Percentiles rank a stretch among this genome's conserved stretches.
phyloP scores from a whole-genome alignment of 495 filamentous ascomycete species.

The Neurospora terricola region DNA sequence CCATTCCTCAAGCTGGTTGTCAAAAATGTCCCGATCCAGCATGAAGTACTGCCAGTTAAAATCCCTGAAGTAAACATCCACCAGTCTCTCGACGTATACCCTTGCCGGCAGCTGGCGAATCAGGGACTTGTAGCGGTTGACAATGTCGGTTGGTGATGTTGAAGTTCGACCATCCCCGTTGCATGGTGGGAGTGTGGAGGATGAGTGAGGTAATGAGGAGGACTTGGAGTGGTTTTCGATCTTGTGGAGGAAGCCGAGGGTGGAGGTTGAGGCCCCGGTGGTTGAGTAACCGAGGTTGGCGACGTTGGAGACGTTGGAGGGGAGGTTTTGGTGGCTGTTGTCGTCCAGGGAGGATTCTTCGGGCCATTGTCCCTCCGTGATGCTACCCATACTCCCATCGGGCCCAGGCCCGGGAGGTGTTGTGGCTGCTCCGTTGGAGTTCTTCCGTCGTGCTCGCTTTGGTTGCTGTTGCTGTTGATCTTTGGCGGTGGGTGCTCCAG shows the following conservation, averaged over 20 bases:
- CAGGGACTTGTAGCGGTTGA: conserved; percentile 28
- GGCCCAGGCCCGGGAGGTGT: neutral
- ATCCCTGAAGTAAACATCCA: conserved; percentile 43
- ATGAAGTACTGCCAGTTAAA: conserved; percentile 52
- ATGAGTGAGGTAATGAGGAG: neutral
- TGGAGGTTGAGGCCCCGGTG: conserved; percentile 33
- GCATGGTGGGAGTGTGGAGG: too few species aligned
- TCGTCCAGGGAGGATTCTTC: neutral
- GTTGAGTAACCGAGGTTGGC: conserved; percentile 40
- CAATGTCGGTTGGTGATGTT: too few species aligned
- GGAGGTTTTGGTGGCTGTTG: neutral
- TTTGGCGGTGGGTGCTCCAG: conserved; percentile 35
- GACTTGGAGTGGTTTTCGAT: conserved; percentile 23
- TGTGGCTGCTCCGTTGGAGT: neutral
- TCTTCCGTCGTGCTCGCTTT: conserved; percentile 7
- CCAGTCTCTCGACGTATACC: conserved; percentile 41
- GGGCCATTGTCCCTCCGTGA: neutral
- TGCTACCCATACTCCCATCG: neutral
- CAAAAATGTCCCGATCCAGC: conserved; percentile 43
- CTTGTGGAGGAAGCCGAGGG: conserved; percentile 40
- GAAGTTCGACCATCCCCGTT: too few species aligned
- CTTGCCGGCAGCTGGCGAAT: conserved; percentile 44
- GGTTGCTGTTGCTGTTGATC: conserved; percentile 18
- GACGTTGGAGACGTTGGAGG: conserved; percentile 14
- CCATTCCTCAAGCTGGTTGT: conserved; percentile 41